phyloP scores from a whole-genome alignment of 192 early-diverging fungal genomes.

The Rhizophagus prolifer region DNA sequence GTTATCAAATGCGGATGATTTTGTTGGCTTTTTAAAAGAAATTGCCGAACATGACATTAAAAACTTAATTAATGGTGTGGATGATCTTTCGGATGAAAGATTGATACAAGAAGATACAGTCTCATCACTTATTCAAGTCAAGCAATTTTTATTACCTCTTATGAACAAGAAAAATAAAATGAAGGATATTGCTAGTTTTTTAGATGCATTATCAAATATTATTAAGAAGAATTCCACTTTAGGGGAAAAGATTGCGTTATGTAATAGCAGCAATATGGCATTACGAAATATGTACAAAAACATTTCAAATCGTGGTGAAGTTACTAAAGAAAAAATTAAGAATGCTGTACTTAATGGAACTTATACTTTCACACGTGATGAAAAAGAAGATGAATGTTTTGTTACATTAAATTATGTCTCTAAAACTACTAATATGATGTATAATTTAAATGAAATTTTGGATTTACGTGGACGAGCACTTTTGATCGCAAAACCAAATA shows the following conservation, averaged over 20 bases:
- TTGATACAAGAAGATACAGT: constrained; percentile 29
- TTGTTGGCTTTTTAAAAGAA: neutral
- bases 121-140: constrained; percentile 27
- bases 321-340: neutral
- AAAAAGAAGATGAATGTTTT: constrained; percentile 6
- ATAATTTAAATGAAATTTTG: constrained; percentile 20
- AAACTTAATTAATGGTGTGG: constrained; percentile 33
- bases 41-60: constrained; percentile 26
- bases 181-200: neutral
- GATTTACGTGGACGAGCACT: constrained; percentile 33
- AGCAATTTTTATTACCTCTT: constrained; percentile 22
- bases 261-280: constrained; percentile 25
- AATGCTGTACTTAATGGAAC: constrained; percentile 27
- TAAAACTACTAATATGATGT: neutral
- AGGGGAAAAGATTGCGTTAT: constrained; percentile 8
- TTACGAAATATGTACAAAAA: constrained; percentile 25
- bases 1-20: too few species aligned
- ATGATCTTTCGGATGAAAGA: constrained; percentile 31
- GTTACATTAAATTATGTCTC: constrained; percentile 16
- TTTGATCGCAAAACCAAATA: constrained; percentile 24
- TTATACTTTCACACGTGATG: constrained; percentile 25
- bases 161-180: neutral
- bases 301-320: constrained; percentile 4
- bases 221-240: neutral
- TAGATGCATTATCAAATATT: neutral